Base-by-base conservation (phyloP, 1,284 basidiomycete species). In the Ustilago vetiveriae region DNA sequence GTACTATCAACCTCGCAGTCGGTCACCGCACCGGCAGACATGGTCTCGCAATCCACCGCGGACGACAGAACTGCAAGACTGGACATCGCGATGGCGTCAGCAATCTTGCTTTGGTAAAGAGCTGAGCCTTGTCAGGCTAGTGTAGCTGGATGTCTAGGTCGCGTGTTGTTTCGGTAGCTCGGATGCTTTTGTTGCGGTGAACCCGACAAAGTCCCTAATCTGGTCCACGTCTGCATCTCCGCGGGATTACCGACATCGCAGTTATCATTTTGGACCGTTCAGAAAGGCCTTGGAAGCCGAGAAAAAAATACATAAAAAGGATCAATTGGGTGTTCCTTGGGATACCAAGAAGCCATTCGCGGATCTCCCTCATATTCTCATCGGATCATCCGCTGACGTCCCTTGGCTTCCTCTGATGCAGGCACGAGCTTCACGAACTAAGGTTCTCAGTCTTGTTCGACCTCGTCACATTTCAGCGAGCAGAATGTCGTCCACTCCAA, bases 1-100 rank as follows among this genome's bases (percentile, higher is more conserved):
- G 57, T 67, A 45, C 64, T 60, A 33, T 67, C 64, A 29, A 67
- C 24, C 21, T 60, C 64, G 43, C 44, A 26, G 11, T 67, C 52
- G 19, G 38, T 49, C 13, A 37, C 24, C 6, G 41, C 48, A 38
- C 39, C 37, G 42, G 51, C 46, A 6, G 51, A 59, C 8, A 46
- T 39, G 23, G 46, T 41, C 19, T 58, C 63, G 44, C 56, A 52
- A 8, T 56, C 45, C 2, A 30, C 27, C 19, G 22, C 45, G 42
- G 45, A 35, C 22, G 41, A n/a, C 11, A 32, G 39, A 29, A n/a
- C 54, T 2, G 29, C 37, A 9, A 40, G 33, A 23, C 51, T 45
- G 21, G 51, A 33, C 60, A 64, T 64, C 6, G 11, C 17, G 35
- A 24, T 23, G 23, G 24, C 17, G 4, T 35, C 6, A n/a, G 22